Evolutionary conservation across 1,284 basidiomycete species (phyloP).

Genomic region (Sporisorium graminicola): DNA sequence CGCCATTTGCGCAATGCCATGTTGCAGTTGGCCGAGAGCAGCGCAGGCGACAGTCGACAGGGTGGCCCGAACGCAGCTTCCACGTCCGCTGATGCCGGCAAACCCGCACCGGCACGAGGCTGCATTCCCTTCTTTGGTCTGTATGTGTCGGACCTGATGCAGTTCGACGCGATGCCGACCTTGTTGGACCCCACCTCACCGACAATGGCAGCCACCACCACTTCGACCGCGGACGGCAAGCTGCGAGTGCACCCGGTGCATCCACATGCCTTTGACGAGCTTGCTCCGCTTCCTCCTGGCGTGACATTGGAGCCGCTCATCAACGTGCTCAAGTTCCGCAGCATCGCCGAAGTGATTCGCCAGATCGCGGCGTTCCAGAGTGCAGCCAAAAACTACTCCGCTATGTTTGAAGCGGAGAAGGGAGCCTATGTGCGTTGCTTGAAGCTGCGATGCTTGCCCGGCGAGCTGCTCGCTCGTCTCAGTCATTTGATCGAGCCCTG

Average conservation of each 20-base stretch:
- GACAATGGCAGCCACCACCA: slow-evolving; percentile 21
- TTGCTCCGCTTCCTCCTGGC: slow-evolving; percentile 50
- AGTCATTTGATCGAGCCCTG: slow-evolving; percentile 40
- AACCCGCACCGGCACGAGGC: slow-evolving; percentile 9
- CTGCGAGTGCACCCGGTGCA: slow-evolving; percentile 24
- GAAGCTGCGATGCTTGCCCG: slow-evolving; percentile 60
- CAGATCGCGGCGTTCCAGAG: slow-evolving; percentile 62
- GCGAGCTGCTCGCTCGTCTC: slow-evolving; percentile 53
- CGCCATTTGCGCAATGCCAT: slow-evolving; percentile 72
- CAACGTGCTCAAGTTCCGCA: slow-evolving; percentile 63
- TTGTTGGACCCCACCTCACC: slow-evolving; percentile 61
- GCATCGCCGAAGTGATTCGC: slow-evolving; percentile 53
- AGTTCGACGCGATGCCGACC: slow-evolving; percentile 58
- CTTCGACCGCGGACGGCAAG: slow-evolving; percentile 18
- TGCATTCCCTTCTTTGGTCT: slow-evolving; percentile 66
- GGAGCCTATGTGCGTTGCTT: slow-evolving; percentile 61
- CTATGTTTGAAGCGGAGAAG: slow-evolving; percentile 57
- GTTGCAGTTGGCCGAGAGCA: slow-evolving; percentile 46
- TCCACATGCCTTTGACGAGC: slow-evolving; percentile 46
- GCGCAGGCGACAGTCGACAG: slow-evolving; percentile 13
- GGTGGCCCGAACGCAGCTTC: background rate
- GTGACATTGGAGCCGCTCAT: slow-evolving; percentile 54
- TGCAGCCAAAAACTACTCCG: slow-evolving; percentile 45
- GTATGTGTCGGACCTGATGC: slow-evolving; percentile 63
- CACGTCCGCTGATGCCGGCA: background rate